Evolutionary conservation across 306 rosid species (phyloP).

Genomic region (Ceratonia siliqua): DNA sequence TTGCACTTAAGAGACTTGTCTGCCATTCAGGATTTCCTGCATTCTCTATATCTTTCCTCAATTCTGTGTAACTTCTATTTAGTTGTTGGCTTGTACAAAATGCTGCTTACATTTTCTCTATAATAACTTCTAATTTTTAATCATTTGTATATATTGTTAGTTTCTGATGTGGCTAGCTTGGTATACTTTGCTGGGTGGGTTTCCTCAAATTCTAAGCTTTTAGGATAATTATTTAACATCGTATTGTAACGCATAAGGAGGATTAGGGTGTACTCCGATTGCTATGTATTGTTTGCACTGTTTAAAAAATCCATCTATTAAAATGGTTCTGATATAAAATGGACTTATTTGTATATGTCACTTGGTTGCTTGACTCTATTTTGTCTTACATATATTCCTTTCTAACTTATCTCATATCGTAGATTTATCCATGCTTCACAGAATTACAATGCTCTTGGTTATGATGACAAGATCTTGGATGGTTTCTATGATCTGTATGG

Average conservation of each 20-base stretch:
- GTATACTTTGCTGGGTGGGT: background rate
- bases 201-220: conserved; percentile 3
- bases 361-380: conserved; percentile 36
- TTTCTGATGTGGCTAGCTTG: conserved; percentile 20
- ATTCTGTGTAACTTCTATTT: background rate
- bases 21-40: background rate
- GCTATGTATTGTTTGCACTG: background rate
- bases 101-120: background rate
- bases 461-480: conserved; percentile 95
- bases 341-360: conserved; percentile 20
- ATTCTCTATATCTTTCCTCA: background rate
- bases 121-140: background rate
- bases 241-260: background rate
- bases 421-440: conserved; percentile 97
- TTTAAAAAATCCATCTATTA: conserved; percentile 3
- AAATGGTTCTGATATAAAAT: background rate
- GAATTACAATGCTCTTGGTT: conserved; percentile 96
- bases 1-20: background rate
- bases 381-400: conserved; percentile 53
- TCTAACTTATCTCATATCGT: conserved; percentile 91
- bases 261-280: background rate
- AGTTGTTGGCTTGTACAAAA: background rate
- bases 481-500: conserved; percentile 98
- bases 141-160: conserved; percentile 2
- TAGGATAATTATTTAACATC: background rate